These are phyloP conservation scores for Malus hybrid DNA, from an alignment of 331 rosid species.

Conservation along the genomic window DNA sequence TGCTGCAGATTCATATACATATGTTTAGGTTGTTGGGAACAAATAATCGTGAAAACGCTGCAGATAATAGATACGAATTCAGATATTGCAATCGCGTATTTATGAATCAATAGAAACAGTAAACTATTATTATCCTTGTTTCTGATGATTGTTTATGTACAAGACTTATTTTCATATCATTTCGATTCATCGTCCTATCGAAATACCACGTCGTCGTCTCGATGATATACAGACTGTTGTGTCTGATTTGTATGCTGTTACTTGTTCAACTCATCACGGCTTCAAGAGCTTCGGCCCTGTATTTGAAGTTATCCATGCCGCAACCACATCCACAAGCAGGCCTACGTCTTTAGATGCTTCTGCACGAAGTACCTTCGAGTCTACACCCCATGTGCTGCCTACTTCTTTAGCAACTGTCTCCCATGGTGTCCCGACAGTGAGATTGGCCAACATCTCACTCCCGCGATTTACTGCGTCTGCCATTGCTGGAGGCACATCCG, in stretches of 20 bases:
- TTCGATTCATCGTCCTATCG: not conserved
- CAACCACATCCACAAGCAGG: constrained; percentile 64
- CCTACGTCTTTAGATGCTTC: constrained; percentile 67
- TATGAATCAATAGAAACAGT: not conserved
- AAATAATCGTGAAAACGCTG: too few species aligned
- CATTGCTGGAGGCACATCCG: constrained; percentile 95
- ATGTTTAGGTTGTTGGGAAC: too few species aligned
- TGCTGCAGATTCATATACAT: not conserved
- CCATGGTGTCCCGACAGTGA: constrained; percentile 82
- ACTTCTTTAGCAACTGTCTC: constrained; percentile 91
- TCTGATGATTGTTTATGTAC: not conserved
- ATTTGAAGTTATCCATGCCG: constrained; percentile 78
- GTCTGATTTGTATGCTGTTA: not conserved
- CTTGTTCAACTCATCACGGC: constrained; percentile 23
- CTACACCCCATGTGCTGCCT: constrained; percentile 70
- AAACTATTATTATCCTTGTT: not conserved
- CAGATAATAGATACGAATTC: too few species aligned
- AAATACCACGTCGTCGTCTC: not conserved
- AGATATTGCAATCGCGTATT: not conserved
- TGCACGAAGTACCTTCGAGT: constrained; percentile 58
- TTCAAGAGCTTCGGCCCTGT: constrained; percentile 55
- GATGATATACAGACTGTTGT: not conserved
- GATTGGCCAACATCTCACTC: constrained; percentile 74
- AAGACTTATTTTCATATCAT: not conserved
- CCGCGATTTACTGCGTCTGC: constrained; percentile 93